Evolutionary conservation across 805 yeast species (phyloP).

Genomic region (Wickerhamomyces canadensis): DNA sequence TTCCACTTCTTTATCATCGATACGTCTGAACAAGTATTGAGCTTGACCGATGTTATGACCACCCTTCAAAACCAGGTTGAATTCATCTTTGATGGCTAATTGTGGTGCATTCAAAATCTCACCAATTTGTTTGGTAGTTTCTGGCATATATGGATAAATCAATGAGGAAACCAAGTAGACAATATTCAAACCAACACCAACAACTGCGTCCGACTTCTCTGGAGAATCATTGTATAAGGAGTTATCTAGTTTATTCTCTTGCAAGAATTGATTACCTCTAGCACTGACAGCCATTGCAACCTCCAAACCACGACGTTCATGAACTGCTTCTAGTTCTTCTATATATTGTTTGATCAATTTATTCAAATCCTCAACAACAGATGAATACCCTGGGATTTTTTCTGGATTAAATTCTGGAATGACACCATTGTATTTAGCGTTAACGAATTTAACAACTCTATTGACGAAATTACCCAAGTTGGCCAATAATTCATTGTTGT

Average conservation of each 20-base stretch:
- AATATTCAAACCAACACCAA: constrained; percentile 85
- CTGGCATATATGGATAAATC: constrained; percentile 88
- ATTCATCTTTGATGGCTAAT: constrained; percentile 69
- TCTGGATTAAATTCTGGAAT: constrained; percentile 60
- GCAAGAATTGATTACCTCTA: constrained; percentile 92
- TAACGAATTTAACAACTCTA: constrained; percentile 84
- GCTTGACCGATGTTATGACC: constrained; percentile 92
- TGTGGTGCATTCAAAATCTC: constrained; percentile 81
- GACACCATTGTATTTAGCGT: constrained; percentile 88
- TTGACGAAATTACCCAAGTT: constrained; percentile 96
- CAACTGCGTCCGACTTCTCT: constrained; percentile 82
- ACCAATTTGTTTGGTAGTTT: constrained; percentile 60
- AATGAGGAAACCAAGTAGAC: constrained; percentile 81
- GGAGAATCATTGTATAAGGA: constrained; percentile 70
- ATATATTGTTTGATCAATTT: constrained; percentile 55
- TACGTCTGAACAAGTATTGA: constrained; percentile 85
- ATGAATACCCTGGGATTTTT: constrained; percentile 42
- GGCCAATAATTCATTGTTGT: constrained; percentile 89
- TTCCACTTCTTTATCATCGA: constrained; percentile 82
- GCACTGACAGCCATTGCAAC: constrained; percentile 86
- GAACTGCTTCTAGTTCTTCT: constrained; percentile 69
- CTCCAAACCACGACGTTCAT: constrained; percentile 85
- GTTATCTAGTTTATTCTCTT: constrained; percentile 93
- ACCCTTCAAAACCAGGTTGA: constrained; percentile 58
- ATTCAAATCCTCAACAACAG: constrained; percentile 53